Evolutionary conservation across 768 basidiomycete species (phyloP), one percentile per base, ranked within the genome.

Genomic region (Termitomyces bulborhizus): DNA sequence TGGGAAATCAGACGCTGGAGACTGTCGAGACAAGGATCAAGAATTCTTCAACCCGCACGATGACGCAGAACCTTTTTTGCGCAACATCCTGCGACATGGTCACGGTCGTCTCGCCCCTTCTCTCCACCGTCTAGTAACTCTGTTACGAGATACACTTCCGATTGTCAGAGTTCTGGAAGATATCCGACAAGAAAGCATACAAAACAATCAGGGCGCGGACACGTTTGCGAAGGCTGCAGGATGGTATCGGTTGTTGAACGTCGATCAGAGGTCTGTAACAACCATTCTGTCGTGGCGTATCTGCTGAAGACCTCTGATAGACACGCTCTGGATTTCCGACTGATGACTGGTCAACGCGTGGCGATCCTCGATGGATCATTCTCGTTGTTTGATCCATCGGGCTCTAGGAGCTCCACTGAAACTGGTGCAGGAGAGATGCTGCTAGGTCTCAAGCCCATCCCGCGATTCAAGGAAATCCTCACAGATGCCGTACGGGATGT

Each of bases 241-340:
- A 3, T 93, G 91, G 90, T 93, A 86, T 69, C 75, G 91, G 50
- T 69, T 92, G 24, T 67, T 90, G 46, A 88, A 89, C 55, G 77
- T 81, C 6, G 83, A 88, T 65, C 72, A 83, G 26, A 79, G 79
- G 88, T 88, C 63, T 24, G 72, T 65, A 15, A 37, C 15, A 37
- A 41, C 29, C 34, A 51, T 44, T 24, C 18, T 31, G 36, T 42
- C 18, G 12, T 43, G 18, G 46, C n/a, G 26, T 45, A 18, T 55
- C 16, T 44, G 40, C 57, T 32, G 12, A 48, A 41, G 44, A 36
- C 39, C 18, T 64, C 15, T 5, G 36, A 21, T 55, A 89, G 88
- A 62, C 83, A 91, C 65, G 90, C 88, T 0, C 74, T 93, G 51
- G 90, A 93, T 66, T 83, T 91, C 67, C 82, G 90, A 62, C 74